Percentiles rank a stretch among this genome's conserved stretches.
Evolutionary conservation across 2,329 filamentous ascomycete species (phyloP).

Genomic region (Alternaria ventricosa): DNA sequence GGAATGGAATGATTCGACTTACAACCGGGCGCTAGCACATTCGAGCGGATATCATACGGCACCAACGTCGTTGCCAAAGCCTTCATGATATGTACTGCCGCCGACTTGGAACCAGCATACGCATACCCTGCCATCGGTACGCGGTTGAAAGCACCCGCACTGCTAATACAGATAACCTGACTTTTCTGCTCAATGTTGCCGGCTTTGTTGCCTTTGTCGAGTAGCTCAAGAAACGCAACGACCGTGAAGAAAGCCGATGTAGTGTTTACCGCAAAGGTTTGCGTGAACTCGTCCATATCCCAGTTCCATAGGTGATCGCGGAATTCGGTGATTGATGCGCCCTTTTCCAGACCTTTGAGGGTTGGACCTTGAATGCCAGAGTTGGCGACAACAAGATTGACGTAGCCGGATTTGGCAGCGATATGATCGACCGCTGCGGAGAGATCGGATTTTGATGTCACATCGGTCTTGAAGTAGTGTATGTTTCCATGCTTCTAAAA

Average conservation of each 20-base stretch:
- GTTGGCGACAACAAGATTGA: slow-evolving; percentile 35
- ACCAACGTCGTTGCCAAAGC: slow-evolving; percentile 52
- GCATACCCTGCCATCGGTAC: slow-evolving; percentile 22
- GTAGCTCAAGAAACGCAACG: slow-evolving; percentile 49
- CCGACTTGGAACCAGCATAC: slow-evolving; percentile 47
- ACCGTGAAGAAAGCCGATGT: slow-evolving; percentile 51
- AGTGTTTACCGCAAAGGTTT: slow-evolving; percentile 38
- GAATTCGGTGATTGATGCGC: slow-evolving; percentile 1
- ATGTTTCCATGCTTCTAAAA: slow-evolving; percentile 10
- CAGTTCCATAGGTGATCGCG: slow-evolving; percentile 12
- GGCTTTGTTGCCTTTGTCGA: slow-evolving; percentile 48
- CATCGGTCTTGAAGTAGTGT: slow-evolving; percentile 23
- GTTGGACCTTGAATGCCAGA: slow-evolving; percentile 25
- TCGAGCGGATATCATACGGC: slow-evolving; percentile 54
- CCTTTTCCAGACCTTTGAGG: slow-evolving; percentile 3
- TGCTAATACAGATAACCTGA: slow-evolving; percentile 2
- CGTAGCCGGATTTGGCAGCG: slow-evolving; percentile 19
- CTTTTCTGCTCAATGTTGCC: slow-evolving; percentile 10
- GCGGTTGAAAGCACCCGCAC: slow-evolving; percentile 18
- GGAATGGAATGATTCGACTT: neutral
- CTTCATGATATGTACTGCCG: slow-evolving; percentile 53
- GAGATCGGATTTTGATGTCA: slow-evolving; percentile 26
- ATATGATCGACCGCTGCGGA: slow-evolving; percentile 18
- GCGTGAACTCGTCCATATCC: slow-evolving; percentile 29
- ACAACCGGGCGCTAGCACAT: slow-evolving; percentile 57